phyloP scores from a whole-genome alignment of 1,284 basidiomycete species.

The Rhizopogon parksii region DNA sequence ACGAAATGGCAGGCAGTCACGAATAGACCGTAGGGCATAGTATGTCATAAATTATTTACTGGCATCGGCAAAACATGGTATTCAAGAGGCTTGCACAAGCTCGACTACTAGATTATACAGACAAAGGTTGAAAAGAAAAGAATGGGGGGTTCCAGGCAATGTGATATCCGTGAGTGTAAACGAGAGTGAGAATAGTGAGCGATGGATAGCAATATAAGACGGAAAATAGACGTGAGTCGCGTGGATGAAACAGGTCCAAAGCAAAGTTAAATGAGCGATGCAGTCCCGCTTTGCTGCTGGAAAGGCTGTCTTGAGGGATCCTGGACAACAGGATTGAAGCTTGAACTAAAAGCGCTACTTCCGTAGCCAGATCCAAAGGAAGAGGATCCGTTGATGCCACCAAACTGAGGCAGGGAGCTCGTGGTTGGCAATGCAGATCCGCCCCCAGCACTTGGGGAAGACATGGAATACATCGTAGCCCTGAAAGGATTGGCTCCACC shows the following conservation, averaged over 20 bases:
- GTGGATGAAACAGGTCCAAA: not conserved
- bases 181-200: not conserved
- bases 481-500: slow-evolving; percentile 72
- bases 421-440: slow-evolving; percentile 15
- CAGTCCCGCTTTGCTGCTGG: slow-evolving; percentile 29
- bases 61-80: slow-evolving; percentile 5
- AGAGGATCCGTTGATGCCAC: slow-evolving; percentile 11
- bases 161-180: slow-evolving; percentile 1
- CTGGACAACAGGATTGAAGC: slow-evolving; percentile 14
- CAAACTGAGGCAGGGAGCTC: slow-evolving; percentile 21
- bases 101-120: slow-evolving; percentile 22
- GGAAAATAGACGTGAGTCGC: slow-evolving; percentile 2
- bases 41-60: not conserved
- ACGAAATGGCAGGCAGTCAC: too few relatives aligned
- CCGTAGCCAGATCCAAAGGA: slow-evolving; percentile 13
- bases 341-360: slow-evolving; percentile 7
- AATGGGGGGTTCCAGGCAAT: slow-evolving; percentile 5
- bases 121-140: not conserved
- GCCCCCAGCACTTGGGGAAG: slow-evolving; percentile 7
- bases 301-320: slow-evolving; percentile 22
- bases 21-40: too few relatives aligned
- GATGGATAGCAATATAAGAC: not conserved
- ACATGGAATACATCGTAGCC: slow-evolving; percentile 45
- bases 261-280: slow-evolving; percentile 33
- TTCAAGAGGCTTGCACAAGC: slow-evolving; percentile 9